Evolutionary conservation across 1,139 yeast genomes (phyloP), one percentile per base, ranked within the genome.

Genomic region (Hemisphaericaspora xylanilytica): DNA sequence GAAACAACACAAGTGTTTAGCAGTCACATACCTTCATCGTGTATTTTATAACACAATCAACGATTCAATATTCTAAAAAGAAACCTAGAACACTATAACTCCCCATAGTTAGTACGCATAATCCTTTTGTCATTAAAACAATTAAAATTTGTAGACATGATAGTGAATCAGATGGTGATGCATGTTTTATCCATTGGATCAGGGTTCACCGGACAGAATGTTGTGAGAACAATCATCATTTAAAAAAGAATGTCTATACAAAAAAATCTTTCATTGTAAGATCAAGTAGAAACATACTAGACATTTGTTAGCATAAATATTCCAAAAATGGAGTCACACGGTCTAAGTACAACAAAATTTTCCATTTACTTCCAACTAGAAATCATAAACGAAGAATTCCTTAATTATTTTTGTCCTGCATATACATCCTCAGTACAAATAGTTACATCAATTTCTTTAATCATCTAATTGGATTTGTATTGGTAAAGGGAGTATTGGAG

Each of bases 131-230:
- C n/a, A n/a, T n/a, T n/a, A n/a, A n/a, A n/a, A n/a, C n/a, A n/a
- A n/a, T n/a, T n/a, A n/a, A n/a, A n/a, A n/a, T n/a, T n/a, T n/a
- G n/a, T n/a, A n/a, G n/a, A n/a, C n/a, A n/a, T n/a, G n/a, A n/a
- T n/a, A n/a, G n/a, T n/a, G n/a, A 45, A 43, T 84, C 92, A 84
- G 92, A 81, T 84, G 94, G 94, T 84, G 92, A 83, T 84, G 94
- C 94, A 84, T 84, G 92, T 78, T 45, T 67, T 73, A 74, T 72
- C 78, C 80, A 64, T 40, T 66, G 76, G 78, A 61, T 73, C 78
- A 73, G 75, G 84, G 69, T 63, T 81, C 87, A 75, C 86, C 80
- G 79, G 69, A 67, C 61, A 55, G 59, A 56, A 44, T 60, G 65
- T 60, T 65, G 71, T 64, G 73, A 53, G 53, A 60, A 63, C 50